Evolutionary conservation across 768 basidiomycete species (phyloP).

Genomic region (Panaeolus papilionaceus): DNA sequence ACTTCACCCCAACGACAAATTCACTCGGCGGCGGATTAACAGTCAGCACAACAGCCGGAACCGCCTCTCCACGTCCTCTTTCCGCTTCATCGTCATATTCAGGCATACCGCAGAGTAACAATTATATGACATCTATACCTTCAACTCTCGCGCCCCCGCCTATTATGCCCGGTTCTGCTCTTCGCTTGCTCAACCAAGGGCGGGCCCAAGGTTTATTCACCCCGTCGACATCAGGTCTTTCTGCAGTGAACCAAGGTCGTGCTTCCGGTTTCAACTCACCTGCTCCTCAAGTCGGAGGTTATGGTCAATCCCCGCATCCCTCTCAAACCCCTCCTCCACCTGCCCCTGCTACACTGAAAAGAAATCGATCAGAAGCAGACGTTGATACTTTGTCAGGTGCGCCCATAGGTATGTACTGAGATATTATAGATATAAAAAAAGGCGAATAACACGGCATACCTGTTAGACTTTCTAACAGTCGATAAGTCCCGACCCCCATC

Average conservation of each 20-base stretch:
- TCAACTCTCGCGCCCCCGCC: slow-evolving; percentile 78
- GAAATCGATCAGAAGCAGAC: slow-evolving; percentile 61
- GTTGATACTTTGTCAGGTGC: slow-evolving; percentile 42
- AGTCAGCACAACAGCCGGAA: slow-evolving; percentile 50
- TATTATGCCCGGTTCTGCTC: slow-evolving; percentile 87
- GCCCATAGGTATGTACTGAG: slow-evolving; percentile 26
- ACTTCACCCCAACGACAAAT: slow-evolving; percentile 83
- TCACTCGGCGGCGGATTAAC: slow-evolving; percentile 74
- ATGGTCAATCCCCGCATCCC: slow-evolving; percentile 56
- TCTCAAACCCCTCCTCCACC: slow-evolving; percentile 58
- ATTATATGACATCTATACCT: slow-evolving; percentile 50
- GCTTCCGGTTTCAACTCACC: slow-evolving; percentile 60
- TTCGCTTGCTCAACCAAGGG: slow-evolving; percentile 84
- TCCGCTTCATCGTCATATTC: slow-evolving; percentile 76
- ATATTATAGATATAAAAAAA: not conserved
- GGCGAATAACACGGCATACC: not conserved
- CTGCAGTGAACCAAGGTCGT: slow-evolving; percentile 41
- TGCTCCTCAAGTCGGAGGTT: slow-evolving; percentile 50
- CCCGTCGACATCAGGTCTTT: slow-evolving; percentile 74
- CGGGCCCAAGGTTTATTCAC: slow-evolving; percentile 88
- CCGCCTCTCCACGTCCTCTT: slow-evolving; percentile 64
- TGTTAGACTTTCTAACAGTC: slow-evolving; percentile 48
- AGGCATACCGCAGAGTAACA: slow-evolving; percentile 50
- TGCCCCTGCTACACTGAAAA: slow-evolving; percentile 48
- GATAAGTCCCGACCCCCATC: slow-evolving; percentile 61